These are phyloP conservation scores for Fusarium odoratissimum DNA, from an alignment of 2,329 filamentous ascomycete species.

Conservation along the genomic window DNA sequence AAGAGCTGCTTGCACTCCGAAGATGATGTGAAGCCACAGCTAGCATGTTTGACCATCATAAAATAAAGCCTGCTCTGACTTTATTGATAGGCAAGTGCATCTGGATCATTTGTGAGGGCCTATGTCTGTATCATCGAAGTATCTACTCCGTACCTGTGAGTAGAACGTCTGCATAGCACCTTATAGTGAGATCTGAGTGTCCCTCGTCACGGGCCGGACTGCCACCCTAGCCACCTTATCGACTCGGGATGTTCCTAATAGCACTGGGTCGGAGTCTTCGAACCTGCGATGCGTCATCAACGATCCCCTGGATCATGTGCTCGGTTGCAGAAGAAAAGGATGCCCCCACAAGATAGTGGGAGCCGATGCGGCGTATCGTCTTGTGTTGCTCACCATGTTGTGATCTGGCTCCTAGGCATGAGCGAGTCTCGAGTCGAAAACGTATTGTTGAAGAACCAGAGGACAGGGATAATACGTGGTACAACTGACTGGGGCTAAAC, in stretches of 20 bases:
- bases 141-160: neutral
- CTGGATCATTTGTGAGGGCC: neutral
- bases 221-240: neutral
- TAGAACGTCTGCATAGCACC: neutral
- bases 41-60: neutral
- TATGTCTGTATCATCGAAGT: neutral
- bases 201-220: neutral
- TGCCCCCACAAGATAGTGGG: slow-evolving; percentile 33
- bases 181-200: slow-evolving; percentile 5
- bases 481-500: slow-evolving; percentile 36
- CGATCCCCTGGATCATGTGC: slow-evolving; percentile 22
- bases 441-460: slow-evolving; percentile 14
- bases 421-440: slow-evolving; percentile 27
- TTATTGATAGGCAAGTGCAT: neutral
- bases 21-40: neutral
- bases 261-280: slow-evolving; percentile 12
- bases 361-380: slow-evolving; percentile 42
- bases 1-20: neutral
- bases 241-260: neutral
- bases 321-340: neutral
- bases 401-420: slow-evolving; percentile 21
- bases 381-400: slow-evolving; percentile 34
- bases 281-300: slow-evolving; percentile 23
- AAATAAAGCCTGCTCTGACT: neutral
- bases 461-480: slow-evolving; percentile 28